Conservation (phyloP, 2,329 filamentous ascomycete genomes). For the Mycogone perniciosa region DNA sequence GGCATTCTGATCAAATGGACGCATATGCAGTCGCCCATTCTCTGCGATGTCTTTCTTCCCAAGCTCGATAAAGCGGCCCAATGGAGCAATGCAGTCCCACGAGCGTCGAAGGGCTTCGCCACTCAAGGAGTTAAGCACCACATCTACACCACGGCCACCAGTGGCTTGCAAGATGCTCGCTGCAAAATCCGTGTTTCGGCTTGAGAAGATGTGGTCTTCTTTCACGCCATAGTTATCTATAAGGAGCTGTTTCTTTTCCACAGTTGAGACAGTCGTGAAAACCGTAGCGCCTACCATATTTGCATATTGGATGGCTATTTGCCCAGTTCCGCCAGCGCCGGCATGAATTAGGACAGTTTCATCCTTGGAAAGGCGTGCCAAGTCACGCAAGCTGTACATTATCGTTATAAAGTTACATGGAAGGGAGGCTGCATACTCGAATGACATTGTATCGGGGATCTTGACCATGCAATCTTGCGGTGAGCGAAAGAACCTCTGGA, state of each 20-base stretch:
- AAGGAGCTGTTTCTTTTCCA: slow-evolving; percentile 26
- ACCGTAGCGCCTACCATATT: slow-evolving; percentile 21
- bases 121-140: slow-evolving; percentile 28
- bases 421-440: slow-evolving; percentile 17
- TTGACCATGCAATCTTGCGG: too few relatives aligned
- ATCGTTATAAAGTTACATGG: slow-evolving; percentile 24
- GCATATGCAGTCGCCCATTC: too few relatives aligned
- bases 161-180: slow-evolving; percentile 22
- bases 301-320: slow-evolving; percentile 25
- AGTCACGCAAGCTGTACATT: slow-evolving; percentile 24
- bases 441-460: too few relatives aligned
- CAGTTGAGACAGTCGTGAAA: slow-evolving; percentile 16
- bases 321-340: slow-evolving; percentile 26
- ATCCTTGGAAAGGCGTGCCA: too few relatives aligned
- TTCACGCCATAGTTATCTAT: slow-evolving; percentile 22
- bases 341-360: slow-evolving; percentile 32
- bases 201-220: slow-evolving; percentile 26
- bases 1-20: too few relatives aligned
- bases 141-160: slow-evolving; percentile 25
- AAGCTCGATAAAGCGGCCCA: slow-evolving; percentile 32
- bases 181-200: slow-evolving; percentile 22
- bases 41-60: slow-evolving; percentile 23
- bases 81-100: slow-evolving; percentile 29
- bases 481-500: too few relatives aligned
- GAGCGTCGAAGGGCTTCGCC: slow-evolving; percentile 26